Evolutionary conservation across 75 land plant species (phyloP), one percentile per base, ranked within the genome.

Genomic region (Sequoia sempervirens): DNA sequence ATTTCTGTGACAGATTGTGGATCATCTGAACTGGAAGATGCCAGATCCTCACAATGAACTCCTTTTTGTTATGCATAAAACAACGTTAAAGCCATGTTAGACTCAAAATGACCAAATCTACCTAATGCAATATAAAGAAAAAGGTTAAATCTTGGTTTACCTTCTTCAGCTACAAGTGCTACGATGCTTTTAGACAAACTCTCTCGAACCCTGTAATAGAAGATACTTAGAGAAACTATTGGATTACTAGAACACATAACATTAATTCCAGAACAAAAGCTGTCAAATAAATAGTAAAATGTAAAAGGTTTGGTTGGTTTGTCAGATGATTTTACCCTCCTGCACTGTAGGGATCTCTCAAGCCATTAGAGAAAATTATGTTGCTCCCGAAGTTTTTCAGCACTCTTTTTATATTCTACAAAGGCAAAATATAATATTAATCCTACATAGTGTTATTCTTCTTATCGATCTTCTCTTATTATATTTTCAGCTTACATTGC

Each of bases 331-430:
- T 84, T 84, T 89, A 88, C 93, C 93, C 87, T 88, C 90, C 93
- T 3, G 75, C 79, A 82, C 93, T 92, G 85, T 87, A 92, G 2
- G 93, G 93, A 80, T 92, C 91, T 53, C 85, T 69, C 58, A 92
- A 82, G 36, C 93, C 93, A 85, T 92, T 92, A 5, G 91, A 92
- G 80, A 90, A 92, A 54, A 92, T 84, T 37, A 92, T 92, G 85
- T 89, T 89, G 91, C 93, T 91, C 12, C 83, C 91, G 28, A 87
- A 91, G 32, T 80, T 81, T 83, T 88, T 88, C 80, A 92, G 85
- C 37, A 88, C 88, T 28, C 81, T 64, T 56, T 82, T 88, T 20
- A 94, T 89, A 75, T 89, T 79, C 95, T 93, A 88, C 86, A 81
- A 46, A 64, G n/a, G 26, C 17, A 41, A 9, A n/a, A 5, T 17